These are phyloP conservation scores for Halteria grandinella DNA, from an alignment of 73 alveolate species.

Conservation along the genomic window DNA sequence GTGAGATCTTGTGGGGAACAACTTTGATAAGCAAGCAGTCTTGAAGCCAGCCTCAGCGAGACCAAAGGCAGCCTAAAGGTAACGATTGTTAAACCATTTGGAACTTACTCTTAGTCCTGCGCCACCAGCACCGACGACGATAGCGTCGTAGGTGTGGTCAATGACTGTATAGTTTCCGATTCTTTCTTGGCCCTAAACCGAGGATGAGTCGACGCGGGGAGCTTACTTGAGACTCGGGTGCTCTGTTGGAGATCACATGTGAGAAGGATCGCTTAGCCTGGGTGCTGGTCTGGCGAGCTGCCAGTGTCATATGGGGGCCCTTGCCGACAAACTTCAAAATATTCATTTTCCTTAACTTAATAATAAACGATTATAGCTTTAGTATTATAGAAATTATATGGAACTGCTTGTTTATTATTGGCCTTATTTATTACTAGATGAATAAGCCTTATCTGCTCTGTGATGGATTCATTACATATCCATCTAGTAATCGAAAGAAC, in stretches of 20 bases:
- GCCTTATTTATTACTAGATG: too few species aligned
- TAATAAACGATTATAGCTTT: too few species aligned
- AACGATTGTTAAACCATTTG: background rate
- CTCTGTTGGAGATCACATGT: background rate
- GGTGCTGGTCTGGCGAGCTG: background rate
- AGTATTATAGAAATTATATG: too few species aligned
- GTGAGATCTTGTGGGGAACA: constrained; percentile 97
- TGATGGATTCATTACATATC: too few species aligned
- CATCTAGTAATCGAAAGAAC: too few species aligned
- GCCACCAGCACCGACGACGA: constrained; percentile 94
- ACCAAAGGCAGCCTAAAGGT: constrained; percentile 92
- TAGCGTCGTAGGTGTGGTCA: constrained; percentile 92
- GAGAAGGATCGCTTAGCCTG: constrained; percentile 11
- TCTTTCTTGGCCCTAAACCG: constrained; percentile 24
- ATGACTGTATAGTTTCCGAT: constrained; percentile 84
- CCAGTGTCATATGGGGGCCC: constrained; percentile 18
- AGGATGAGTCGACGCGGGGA: background rate
- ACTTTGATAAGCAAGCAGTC: constrained; percentile 95
- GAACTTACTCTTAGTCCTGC: constrained; percentile 86
- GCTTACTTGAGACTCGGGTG: constrained; percentile 18
- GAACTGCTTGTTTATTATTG: too few species aligned
- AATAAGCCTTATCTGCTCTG: too few species aligned
- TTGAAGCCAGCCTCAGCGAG: constrained; percentile 94
- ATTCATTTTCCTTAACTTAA: constrained; percentile 26
- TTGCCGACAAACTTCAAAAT: constrained; percentile 44